Conservation (phyloP, 208 protist genomes). For the Trypanosoma avium region DNA sequence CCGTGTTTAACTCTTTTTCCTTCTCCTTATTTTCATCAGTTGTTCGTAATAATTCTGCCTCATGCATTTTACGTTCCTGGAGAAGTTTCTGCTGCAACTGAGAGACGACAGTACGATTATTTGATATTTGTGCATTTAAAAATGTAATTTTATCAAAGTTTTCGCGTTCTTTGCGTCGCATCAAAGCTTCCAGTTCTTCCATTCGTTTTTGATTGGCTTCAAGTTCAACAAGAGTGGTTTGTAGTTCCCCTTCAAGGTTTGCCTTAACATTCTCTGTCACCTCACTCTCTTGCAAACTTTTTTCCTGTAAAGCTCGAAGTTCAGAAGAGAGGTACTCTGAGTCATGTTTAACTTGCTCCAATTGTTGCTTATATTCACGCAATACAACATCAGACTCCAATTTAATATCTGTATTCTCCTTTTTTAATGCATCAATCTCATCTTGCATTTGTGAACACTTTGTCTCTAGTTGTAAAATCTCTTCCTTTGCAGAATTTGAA, state of each 20-base stretch:
- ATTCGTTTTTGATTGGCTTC: conserved; percentile 63
- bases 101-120: conserved; percentile 66
- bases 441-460: conserved; percentile 42
- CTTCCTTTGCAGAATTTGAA: conserved; percentile 31
- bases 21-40: conserved; percentile 32
- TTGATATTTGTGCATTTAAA: conserved; percentile 85
- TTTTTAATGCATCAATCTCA: conserved; percentile 42
- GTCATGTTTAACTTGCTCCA: conserved; percentile 87
- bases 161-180: conserved; percentile 67
- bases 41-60: conserved; percentile 34
- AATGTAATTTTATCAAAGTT: conserved; percentile 88
- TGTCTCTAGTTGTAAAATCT: conserved; percentile 35
- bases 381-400: conserved; percentile 39
- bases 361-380: conserved; percentile 68
- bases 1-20: conserved; percentile 33
- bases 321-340: conserved; percentile 73
- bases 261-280: conserved; percentile 34
- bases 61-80: conserved; percentile 42
- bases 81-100: conserved; percentile 69
- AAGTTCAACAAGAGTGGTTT: conserved; percentile 46
- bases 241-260: conserved; percentile 37
- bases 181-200: conserved; percentile 59
- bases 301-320: conserved; percentile 46
- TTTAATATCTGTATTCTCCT: conserved; percentile 41
- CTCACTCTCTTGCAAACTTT: conserved; percentile 31